A percentile compares a stretch with the other conserved stretches of the same genome.
Conservation (phyloP, 1,139 yeast species). For the Blastobotrys raffinosifermentans region DNA sequence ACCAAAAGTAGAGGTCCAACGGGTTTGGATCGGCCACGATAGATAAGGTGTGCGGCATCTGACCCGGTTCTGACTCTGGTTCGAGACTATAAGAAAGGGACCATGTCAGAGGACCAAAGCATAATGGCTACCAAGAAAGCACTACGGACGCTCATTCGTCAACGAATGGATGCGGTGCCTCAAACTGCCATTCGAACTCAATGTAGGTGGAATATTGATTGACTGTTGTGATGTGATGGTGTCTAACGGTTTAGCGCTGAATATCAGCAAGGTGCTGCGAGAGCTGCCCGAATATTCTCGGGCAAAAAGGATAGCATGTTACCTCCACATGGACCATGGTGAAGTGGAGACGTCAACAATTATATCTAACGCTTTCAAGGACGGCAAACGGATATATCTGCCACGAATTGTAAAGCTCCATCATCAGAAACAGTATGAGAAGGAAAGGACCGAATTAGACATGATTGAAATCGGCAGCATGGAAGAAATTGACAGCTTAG, state of each 20-base stretch:
- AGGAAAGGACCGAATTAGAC: conserved; percentile 47
- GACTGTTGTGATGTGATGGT: neutral
- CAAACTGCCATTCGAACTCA: conserved; percentile 18
- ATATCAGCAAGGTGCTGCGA: conserved; percentile 33
- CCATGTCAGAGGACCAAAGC: too few relatives aligned
- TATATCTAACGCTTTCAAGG: conserved; percentile 44
- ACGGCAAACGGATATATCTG: conserved; percentile 34
- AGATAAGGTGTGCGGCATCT: too few relatives aligned
- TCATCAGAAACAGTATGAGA: conserved; percentile 13
- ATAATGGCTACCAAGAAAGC: too few relatives aligned
- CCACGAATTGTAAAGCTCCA: conserved; percentile 30
- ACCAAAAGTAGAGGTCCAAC: too few relatives aligned
- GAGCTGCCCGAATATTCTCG: conserved; percentile 36
- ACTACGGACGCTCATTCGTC: conserved; percentile 20
- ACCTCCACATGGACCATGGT: conserved; percentile 58
- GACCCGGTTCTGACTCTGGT: too few relatives aligned
- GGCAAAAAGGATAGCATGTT: conserved; percentile 52
- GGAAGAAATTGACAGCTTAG: conserved; percentile 41
- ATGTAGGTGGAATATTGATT: conserved; percentile 12
- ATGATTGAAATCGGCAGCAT: conserved; percentile 48
- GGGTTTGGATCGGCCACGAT: too few relatives aligned
- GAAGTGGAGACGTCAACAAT: conserved; percentile 55
- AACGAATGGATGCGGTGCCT: conserved; percentile 14
- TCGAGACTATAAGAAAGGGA: too few relatives aligned
- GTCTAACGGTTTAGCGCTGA: conserved; percentile 20